Percentiles rank a stretch among this genome's conserved stretches.
These are phyloP conservation scores for Cydonia oblonga DNA, from an alignment of 331 rosid species.

Conservation along the genomic window DNA sequence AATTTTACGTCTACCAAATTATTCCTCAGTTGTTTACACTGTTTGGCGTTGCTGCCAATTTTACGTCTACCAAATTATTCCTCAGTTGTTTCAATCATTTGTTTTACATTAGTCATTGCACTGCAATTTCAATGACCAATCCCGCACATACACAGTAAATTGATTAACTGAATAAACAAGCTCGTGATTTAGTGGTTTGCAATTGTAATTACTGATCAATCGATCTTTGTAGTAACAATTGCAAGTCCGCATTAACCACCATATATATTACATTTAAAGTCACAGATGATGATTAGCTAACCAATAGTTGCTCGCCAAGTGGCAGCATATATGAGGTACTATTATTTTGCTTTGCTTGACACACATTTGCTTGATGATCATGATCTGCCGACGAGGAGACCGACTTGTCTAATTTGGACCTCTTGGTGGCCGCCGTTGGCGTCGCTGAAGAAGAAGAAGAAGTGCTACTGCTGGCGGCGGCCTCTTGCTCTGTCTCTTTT, in stretches of 20 bases:
- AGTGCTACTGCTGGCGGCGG: not conserved
- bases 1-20: too few relatives aligned
- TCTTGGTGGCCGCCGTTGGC: not conserved
- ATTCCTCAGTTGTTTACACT: not conserved
- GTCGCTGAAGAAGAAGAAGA: not conserved
- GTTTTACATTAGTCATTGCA: not conserved
- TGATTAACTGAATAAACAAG: not conserved
- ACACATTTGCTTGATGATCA: not conserved
- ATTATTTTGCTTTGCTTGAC: not conserved
- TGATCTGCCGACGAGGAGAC: not conserved
- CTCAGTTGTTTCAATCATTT: not conserved
- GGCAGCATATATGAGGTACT: not conserved
- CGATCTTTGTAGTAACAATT: not conserved
- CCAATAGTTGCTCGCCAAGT: slow-evolving; percentile 10
- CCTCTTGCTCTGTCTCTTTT: not conserved
- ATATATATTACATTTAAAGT: not conserved
- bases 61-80: too few relatives aligned
- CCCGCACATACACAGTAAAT: not conserved
- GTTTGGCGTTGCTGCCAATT: not conserved
- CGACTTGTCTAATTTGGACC: not conserved
- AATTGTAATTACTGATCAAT: not conserved
- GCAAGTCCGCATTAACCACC: not conserved
- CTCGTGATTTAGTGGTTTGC: not conserved
- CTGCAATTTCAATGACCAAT: not conserved
- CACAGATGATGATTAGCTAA: not conserved